phyloP scores from a whole-genome alignment of 2,329 filamentous ascomycete species.

The Botryotinia narcissicola region DNA sequence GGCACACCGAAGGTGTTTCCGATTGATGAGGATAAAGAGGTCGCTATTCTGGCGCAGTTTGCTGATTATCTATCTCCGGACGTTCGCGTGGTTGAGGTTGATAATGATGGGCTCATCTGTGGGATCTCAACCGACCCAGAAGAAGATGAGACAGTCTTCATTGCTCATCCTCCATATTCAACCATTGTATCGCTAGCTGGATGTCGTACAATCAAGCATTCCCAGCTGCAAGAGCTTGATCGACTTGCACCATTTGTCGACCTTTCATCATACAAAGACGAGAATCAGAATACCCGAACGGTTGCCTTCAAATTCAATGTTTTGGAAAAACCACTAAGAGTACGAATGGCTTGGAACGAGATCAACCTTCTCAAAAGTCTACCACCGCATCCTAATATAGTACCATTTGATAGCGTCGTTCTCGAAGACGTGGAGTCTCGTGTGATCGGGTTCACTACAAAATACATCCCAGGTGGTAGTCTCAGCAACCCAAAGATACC shows the following conservation, averaged over 20 bases:
- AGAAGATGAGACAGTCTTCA: background rate
- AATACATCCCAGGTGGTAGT: background rate
- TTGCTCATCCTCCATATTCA: background rate
- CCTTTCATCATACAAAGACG: conserved; percentile 1
- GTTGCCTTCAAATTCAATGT: background rate
- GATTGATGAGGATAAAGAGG: background rate
- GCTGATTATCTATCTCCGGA: background rate
- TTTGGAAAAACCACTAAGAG: background rate
- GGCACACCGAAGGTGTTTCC: background rate
- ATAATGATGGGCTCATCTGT: background rate
- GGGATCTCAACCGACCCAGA: background rate
- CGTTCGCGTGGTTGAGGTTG: background rate
- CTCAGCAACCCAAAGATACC: conserved; percentile 25
- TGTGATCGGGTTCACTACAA: background rate
- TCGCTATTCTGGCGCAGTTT: background rate
- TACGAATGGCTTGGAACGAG: background rate
- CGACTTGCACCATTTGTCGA: background rate
- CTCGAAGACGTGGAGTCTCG: conserved; percentile 6
- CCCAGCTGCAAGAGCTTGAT: background rate
- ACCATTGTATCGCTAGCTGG: background rate
- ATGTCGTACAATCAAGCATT: background rate
- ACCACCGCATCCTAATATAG: background rate
- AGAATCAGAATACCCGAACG: background rate
- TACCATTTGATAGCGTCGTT: background rate
- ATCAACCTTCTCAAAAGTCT: background rate